A percentile compares a stretch with the other conserved stretches of the same genome.
phyloP scores from a whole-genome alignment of 2,329 filamentous ascomycete species.

The Truncatella angustata region DNA sequence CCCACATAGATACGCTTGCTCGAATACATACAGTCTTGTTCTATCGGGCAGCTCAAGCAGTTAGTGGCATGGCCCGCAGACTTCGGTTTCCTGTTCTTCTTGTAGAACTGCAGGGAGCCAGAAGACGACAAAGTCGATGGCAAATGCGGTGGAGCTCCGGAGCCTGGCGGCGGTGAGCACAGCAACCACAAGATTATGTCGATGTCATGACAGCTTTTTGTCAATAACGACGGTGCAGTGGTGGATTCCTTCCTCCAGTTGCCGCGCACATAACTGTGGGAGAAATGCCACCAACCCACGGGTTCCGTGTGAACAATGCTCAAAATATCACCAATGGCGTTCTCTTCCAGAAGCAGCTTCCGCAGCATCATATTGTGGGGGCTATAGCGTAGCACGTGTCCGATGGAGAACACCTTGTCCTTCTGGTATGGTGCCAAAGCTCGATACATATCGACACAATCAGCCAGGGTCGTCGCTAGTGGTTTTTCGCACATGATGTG shows the following conservation, averaged over 20 bases:
- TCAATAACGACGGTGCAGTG: conserved; percentile 79
- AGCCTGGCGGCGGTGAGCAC: conserved; percentile 62
- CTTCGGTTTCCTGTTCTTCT: conserved; percentile 69
- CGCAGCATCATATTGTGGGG: conserved; percentile 87
- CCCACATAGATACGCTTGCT: conserved; percentile 81
- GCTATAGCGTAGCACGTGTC: conserved; percentile 90
- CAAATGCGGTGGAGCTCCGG: conserved; percentile 59
- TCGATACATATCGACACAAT: conserved; percentile 73
- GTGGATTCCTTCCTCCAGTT: conserved; percentile 86
- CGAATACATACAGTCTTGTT: conserved; percentile 78
- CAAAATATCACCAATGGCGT: conserved; percentile 77
- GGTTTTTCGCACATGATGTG: conserved; percentile 97
- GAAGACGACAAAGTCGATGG: conserved; percentile 74
- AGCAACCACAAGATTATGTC: conserved; percentile 91
- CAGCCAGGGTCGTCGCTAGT: conserved; percentile 72
- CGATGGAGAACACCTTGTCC: conserved; percentile 73
- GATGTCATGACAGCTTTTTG: conserved; percentile 95
- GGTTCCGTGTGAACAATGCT: conserved; percentile 92
- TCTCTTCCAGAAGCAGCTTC: conserved; percentile 71
- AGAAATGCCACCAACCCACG: conserved; percentile 94
- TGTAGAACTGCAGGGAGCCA: conserved; percentile 77
- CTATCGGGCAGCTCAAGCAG: conserved; percentile 76
- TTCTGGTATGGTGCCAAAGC: conserved; percentile 43
- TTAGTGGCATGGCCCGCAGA: conserved; percentile 78
- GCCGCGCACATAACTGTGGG: conserved; percentile 85